phyloP scores from a whole-genome alignment of 495 filamentous ascomycete genomes.

The Penicillium ucsense region DNA sequence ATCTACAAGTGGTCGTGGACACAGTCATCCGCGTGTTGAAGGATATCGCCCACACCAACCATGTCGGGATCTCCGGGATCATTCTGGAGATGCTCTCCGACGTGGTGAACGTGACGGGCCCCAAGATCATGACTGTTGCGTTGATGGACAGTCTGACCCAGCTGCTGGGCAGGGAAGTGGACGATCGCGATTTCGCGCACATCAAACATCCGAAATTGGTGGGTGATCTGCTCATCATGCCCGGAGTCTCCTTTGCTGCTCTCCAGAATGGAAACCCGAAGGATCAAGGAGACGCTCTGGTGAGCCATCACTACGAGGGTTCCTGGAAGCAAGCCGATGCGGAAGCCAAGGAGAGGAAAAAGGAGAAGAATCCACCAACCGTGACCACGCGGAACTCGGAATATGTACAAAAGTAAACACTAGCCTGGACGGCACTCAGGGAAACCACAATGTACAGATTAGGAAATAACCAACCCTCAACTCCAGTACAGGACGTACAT shows the following conservation, averaged over 20 bases:
- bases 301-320: slow-evolving; percentile 25
- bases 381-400: too few relatives aligned
- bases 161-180: slow-evolving; percentile 12
- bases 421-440: too few relatives aligned
- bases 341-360: slow-evolving; percentile 9
- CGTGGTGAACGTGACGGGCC: slow-evolving; percentile 32
- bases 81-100: slow-evolving; percentile 15
- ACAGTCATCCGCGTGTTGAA: slow-evolving; percentile 21
- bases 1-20: slow-evolving; percentile 25
- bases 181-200: slow-evolving; percentile 15
- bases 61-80: slow-evolving; percentile 16
- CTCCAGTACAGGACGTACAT: too few relatives aligned
- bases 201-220: slow-evolving; percentile 25
- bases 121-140: slow-evolving; percentile 27
- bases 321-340: slow-evolving; percentile 21
- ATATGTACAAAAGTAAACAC: too few relatives aligned
- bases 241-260: slow-evolving; percentile 30
- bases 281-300: slow-evolving; percentile 20
- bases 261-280: slow-evolving; percentile 17
- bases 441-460: too few relatives aligned
- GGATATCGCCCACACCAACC: slow-evolving; percentile 14
- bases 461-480: too few relatives aligned
- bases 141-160: slow-evolving; percentile 23
- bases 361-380: slow-evolving; percentile 1
- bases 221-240: slow-evolving; percentile 32